Evolutionary conservation across 2,329 filamentous ascomycete species (phyloP), one percentile per base, ranked within the genome.

Genomic region (Aspergillus pseudoviridinutans): DNA sequence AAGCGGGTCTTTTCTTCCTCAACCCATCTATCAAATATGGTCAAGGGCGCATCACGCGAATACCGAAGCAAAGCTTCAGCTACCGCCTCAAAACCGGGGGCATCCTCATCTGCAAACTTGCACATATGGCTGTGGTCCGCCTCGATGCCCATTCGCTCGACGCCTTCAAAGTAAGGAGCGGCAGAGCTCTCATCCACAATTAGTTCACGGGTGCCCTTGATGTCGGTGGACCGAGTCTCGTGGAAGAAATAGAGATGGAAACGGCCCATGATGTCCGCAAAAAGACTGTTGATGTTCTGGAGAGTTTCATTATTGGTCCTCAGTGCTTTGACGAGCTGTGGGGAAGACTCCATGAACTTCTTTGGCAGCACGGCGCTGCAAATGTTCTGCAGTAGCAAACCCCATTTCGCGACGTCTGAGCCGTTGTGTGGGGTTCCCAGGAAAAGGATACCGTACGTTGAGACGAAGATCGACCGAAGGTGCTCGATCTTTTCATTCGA

Each of bases 191-290:
- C 80, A 58, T 91, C 87, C 2, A 92, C 89, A 41, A 92, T 82
- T 58, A 89, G 75, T 54, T 81, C 70, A 6, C 77, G 85, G 0
- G 84, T 84, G 2, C 84, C 85, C 63, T 83, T 87, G 38, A 91
- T 66, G 61, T 90, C 84, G 0, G 87, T 90, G 60, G 87, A 87
- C 63, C 87, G 84, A 49, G 86, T 87, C 68, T 92, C 89, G 55
- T 91, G 88, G 41, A 86, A 89, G 82, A 91, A 90, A 66, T 89
- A 88, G 52, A 92, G 85, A 62, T 85, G 82, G 67, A 90, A 91
- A 1, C 85, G 81, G 56, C 85, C 82, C 61, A 89, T 86, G 28
- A 91, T 85, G 53, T 91, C 86, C 20, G 87, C 79, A 63, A 92
- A 92, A 57, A 87, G 82, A 53, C 79, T 84, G 70, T 90, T 91